These are phyloP conservation scores for Leishmania mexicana DNA, from an alignment of 208 protist species.

Conservation along the genomic window DNA sequence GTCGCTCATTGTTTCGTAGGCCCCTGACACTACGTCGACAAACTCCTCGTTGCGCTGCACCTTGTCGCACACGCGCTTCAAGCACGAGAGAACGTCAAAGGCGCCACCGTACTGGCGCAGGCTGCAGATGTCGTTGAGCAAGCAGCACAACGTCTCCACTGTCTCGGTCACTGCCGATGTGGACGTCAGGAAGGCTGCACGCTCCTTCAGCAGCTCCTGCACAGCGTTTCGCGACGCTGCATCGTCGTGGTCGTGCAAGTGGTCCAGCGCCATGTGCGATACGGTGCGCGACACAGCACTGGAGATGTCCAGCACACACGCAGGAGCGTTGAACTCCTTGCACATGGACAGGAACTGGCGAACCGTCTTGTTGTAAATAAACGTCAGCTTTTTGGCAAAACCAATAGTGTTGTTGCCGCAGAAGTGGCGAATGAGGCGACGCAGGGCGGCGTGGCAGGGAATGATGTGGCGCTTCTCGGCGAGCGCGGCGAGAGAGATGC, in stretches of 20 bases:
- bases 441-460: conserved; percentile 43
- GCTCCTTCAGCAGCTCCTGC: conserved; percentile 46
- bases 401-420: conserved; percentile 63
- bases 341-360: conserved; percentile 58
- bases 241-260: conserved; percentile 27
- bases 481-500: conserved; percentile 48
- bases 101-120: conserved; percentile 51
- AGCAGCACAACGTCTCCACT: conserved; percentile 59
- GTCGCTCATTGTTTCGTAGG: conserved; percentile 66
- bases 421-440: conserved; percentile 46
- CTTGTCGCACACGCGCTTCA: conserved; percentile 68
- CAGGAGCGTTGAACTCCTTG: conserved; percentile 48
- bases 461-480: conserved; percentile 57
- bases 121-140: conserved; percentile 48
- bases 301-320: conserved; percentile 45
- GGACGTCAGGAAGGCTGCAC: conserved; percentile 60
- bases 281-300: conserved; percentile 47
- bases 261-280: conserved; percentile 45
- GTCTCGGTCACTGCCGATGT: conserved; percentile 37
- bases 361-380: conserved; percentile 67
- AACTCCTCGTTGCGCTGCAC: conserved; percentile 33
- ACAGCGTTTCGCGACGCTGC: conserved; percentile 24
- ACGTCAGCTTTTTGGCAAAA: conserved; percentile 59
- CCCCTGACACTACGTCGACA: conserved; percentile 30
- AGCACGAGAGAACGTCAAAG: conserved; percentile 56